A percentile compares a stretch with the other conserved stretches of the same genome.
Conservation (phyloP, 306 rosid species). For the Trifolium repens region DNA sequence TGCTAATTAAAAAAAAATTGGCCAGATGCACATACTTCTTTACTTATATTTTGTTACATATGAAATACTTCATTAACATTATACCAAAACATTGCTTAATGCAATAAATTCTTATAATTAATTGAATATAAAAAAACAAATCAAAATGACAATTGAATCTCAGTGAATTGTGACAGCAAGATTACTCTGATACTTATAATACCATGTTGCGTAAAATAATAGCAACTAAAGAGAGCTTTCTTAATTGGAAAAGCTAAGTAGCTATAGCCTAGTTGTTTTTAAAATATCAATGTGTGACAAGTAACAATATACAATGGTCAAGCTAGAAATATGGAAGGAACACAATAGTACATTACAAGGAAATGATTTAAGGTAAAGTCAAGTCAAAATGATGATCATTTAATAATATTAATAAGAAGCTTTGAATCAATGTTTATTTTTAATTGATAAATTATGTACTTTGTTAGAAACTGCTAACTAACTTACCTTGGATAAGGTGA, state of each 20-base stretch:
- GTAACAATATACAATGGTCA: slow-evolving; percentile 38
- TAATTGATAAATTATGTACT: background rate
- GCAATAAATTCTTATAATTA: slow-evolving; percentile 9
- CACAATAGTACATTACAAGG: slow-evolving; percentile 38
- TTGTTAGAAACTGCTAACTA: background rate
- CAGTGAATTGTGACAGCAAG: background rate
- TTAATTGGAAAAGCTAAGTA: background rate
- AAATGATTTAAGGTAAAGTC: slow-evolving; percentile 35
- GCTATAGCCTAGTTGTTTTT: background rate
- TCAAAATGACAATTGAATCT: background rate
- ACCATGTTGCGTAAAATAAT: background rate
- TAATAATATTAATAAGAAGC: slow-evolving; percentile 1
- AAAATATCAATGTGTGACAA: slow-evolving; percentile 22
- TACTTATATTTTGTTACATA: too few species aligned
- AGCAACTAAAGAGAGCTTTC: background rate
- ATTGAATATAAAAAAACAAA: background rate
- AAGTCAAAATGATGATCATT: slow-evolving; percentile 10
- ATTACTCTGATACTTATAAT: background rate
- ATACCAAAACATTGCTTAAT: background rate
- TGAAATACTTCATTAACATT: too few species aligned
- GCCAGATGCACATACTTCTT: too few species aligned
- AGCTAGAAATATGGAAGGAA: slow-evolving; percentile 29
- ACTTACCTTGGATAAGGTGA: slow-evolving; percentile 93
- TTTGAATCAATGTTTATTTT: background rate
- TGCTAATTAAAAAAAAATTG: too few species aligned